Evolutionary conservation across 768 basidiomycete species (phyloP).

Genomic region (Postia placenta): DNA sequence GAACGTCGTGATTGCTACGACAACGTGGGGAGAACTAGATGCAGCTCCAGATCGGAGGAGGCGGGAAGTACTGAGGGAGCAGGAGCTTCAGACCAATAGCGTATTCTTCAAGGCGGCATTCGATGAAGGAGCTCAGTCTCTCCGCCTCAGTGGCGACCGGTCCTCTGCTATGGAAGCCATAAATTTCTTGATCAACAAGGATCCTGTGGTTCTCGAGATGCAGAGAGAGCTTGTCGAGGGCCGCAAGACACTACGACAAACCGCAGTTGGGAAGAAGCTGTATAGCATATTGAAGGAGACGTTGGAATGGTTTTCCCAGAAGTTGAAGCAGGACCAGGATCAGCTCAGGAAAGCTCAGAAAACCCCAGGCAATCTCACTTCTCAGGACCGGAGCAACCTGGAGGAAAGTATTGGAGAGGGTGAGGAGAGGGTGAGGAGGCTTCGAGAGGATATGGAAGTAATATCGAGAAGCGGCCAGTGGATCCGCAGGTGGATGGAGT

Average conservation of each 20-base stretch:
- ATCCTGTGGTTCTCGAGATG: slow-evolving; percentile 41
- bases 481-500: too few species aligned
- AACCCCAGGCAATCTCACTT: neutral
- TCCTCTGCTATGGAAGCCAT: slow-evolving; percentile 30
- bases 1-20: slow-evolving; percentile 19
- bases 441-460: too few species aligned
- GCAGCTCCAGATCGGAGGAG: neutral
- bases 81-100: neutral
- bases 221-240: slow-evolving; percentile 49
- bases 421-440: too few species aligned
- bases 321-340: neutral
- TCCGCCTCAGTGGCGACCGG: slow-evolving; percentile 34
- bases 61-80: neutral
- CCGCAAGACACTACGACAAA: slow-evolving; percentile 8
- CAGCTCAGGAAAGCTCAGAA: neutral
- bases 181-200: slow-evolving; percentile 30
- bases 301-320: neutral
- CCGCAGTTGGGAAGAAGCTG: neutral
- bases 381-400: too few species aligned
- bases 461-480: too few species aligned
- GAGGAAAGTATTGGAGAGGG: too few species aligned
- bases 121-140: slow-evolving; percentile 39
- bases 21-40: slow-evolving; percentile 18
- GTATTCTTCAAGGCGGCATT: slow-evolving; percentile 14
- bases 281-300: neutral